A percentile compares a stretch with the other conserved stretches of the same genome.
phyloP scores from a whole-genome alignment of 1,284 basidiomycete species.

The Ustilago esculenta region DNA sequence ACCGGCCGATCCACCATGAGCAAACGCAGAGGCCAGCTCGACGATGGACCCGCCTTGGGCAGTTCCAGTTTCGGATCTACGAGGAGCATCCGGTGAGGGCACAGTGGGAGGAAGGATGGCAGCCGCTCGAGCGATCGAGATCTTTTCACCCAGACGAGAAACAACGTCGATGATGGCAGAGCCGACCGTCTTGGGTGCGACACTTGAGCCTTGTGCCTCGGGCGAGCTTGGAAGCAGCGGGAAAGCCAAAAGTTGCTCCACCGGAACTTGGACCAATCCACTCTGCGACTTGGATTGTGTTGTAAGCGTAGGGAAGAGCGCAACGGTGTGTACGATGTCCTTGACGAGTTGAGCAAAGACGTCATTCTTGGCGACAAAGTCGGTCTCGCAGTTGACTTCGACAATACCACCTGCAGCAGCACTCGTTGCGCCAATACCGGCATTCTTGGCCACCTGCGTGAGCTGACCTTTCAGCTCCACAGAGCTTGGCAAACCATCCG shows the following conservation, averaged over 20 bases:
- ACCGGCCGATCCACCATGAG: conserved; percentile 73
- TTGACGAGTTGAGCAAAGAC: conserved; percentile 81
- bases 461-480: conserved; percentile 25
- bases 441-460: conserved; percentile 67
- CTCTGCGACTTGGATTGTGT: neutral
- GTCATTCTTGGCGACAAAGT: conserved; percentile 90
- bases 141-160: conserved; percentile 88
- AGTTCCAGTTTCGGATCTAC: conserved; percentile 24
- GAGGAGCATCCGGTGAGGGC: conserved; percentile 48
- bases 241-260: conserved; percentile 65
- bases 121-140: conserved; percentile 79
- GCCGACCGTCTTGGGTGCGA: conserved; percentile 73
- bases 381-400: conserved; percentile 95
- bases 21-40: conserved; percentile 77
- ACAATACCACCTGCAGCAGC: conserved; percentile 79
- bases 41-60: conserved; percentile 17
- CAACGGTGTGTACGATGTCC: conserved; percentile 86
- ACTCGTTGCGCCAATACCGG: conserved; percentile 37
- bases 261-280: conserved; percentile 32
- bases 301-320: conserved; percentile 75
- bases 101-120: conserved; percentile 73
- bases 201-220: conserved; percentile 60
- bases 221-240: conserved; percentile 47
- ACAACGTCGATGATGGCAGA: conserved; percentile 81
- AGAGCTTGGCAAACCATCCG: conserved; percentile 69